phyloP scores from a whole-genome alignment of 1,284 basidiomycete species.

The Cutaneotrichosporon sp. region DNA sequence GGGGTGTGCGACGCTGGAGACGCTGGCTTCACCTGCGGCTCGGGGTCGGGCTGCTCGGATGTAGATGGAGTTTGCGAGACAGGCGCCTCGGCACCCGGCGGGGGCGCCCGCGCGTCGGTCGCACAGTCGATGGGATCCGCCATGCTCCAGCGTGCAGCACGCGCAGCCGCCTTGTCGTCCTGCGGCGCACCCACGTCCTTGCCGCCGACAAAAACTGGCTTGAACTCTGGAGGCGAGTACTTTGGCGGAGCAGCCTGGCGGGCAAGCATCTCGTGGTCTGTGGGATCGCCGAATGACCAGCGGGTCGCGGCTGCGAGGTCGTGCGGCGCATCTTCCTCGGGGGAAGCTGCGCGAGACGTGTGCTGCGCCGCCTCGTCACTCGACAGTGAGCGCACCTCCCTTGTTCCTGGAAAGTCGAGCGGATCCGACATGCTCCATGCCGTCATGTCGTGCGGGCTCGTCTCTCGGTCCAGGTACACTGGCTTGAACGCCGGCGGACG shows the following conservation, averaged over 20 bases:
- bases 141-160: background rate
- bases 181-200: background rate
- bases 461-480: background rate
- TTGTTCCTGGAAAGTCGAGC: background rate
- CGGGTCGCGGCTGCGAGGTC: background rate
- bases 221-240: constrained; percentile 1
- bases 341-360: background rate
- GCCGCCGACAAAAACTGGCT: background rate
- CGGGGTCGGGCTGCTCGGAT: too few species aligned
- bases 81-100: too few species aligned
- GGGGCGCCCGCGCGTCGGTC: too few species aligned
- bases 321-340: background rate
- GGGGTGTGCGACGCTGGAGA: too few species aligned
- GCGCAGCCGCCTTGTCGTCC: background rate
- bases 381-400: background rate
- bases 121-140: background rate
- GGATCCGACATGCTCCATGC: constrained; percentile 3
- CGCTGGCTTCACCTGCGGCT: too few species aligned
- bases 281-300: background rate
- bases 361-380: background rate
- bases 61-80: too few species aligned
- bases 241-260: background rate
- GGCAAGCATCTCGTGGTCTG: constrained; percentile 1
- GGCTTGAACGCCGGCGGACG: constrained; percentile 1
- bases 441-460: background rate